Evolutionary conservation across 768 basidiomycete genomes (phyloP).

Genomic region (Thelephora ganbajun): DNA sequence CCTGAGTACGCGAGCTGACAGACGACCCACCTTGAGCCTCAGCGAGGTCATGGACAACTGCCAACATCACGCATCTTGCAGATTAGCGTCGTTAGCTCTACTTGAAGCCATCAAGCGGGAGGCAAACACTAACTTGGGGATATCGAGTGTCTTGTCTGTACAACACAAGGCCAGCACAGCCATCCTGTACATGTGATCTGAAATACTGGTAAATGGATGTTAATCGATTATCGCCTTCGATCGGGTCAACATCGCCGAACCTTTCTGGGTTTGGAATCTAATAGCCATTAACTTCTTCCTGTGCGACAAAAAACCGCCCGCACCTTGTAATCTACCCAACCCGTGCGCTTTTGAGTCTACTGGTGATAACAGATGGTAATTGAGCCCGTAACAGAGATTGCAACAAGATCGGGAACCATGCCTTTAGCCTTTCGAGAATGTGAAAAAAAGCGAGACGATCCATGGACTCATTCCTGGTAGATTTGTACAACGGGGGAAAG

Average conservation of each 20-base stretch:
- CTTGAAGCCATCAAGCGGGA: no score
- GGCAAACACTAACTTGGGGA: conserved; percentile 43
- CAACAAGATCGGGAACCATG: conserved; percentile 12
- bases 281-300: neutral
- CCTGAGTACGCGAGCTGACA: neutral
- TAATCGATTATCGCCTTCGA: neutral
- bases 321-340: conserved; percentile 83
- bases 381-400: neutral
- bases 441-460: conserved; percentile 89
- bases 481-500: conserved; percentile 46
- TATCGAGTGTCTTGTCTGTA: conserved; percentile 56
- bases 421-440: conserved; percentile 80
- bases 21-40: conserved; percentile 67
- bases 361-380: neutral
- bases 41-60: conserved; percentile 86
- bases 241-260: conserved; percentile 21
- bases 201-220: conserved; percentile 38
- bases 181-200: conserved; percentile 98
- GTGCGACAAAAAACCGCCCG: conserved; percentile 9
- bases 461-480: conserved; percentile 34
- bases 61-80: conserved; percentile 72
- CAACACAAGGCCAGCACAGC: conserved; percentile 84
- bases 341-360: conserved; percentile 89
- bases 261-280: conserved; percentile 81
- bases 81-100: neutral